Conservation (phyloP, 805 yeast species). For the Cyberlindnera mrakii region DNA sequence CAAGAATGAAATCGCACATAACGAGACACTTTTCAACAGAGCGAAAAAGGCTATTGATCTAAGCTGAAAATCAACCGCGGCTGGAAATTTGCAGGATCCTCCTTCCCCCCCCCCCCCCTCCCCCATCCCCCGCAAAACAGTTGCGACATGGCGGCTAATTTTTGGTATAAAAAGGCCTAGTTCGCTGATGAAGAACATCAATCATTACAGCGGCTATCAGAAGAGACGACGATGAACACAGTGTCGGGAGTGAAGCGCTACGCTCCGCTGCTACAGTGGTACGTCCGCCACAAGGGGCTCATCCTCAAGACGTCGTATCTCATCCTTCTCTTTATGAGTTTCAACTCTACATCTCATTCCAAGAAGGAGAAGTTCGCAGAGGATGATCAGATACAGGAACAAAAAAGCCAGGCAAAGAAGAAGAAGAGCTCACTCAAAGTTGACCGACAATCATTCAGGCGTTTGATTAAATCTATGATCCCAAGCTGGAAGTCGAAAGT, state of each 20-base stretch:
- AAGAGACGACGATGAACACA: neutral
- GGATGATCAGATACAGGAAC: neutral
- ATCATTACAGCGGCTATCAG: no score
- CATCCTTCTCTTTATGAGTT: constrained; percentile 20
- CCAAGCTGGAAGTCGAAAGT: constrained; percentile 22
- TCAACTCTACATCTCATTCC: constrained; percentile 16
- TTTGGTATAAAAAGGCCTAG: no score
- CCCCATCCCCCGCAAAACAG: no score
- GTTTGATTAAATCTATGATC: constrained; percentile 12
- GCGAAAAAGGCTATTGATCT: neutral
- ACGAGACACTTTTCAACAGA: constrained; percentile 7
- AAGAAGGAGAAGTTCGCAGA: constrained; percentile 1
- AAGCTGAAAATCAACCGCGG: no score
- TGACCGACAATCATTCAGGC: constrained; percentile 10
- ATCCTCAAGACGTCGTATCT: constrained; percentile 23
- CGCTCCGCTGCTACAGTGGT: constrained; percentile 16
- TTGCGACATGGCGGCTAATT: no score
- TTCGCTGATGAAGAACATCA: no score
- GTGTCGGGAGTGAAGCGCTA: neutral
- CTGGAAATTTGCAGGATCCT: no score
- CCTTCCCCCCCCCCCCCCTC: no score
- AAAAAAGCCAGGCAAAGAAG: neutral
- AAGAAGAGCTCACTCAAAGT: constrained; percentile 3
- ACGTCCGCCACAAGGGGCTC: constrained; percentile 21
- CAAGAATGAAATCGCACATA: constrained; percentile 6